These are phyloP conservation scores for Lachnellula willkommii DNA, from an alignment of 2,329 filamentous ascomycete species.

Conservation along the genomic window DNA sequence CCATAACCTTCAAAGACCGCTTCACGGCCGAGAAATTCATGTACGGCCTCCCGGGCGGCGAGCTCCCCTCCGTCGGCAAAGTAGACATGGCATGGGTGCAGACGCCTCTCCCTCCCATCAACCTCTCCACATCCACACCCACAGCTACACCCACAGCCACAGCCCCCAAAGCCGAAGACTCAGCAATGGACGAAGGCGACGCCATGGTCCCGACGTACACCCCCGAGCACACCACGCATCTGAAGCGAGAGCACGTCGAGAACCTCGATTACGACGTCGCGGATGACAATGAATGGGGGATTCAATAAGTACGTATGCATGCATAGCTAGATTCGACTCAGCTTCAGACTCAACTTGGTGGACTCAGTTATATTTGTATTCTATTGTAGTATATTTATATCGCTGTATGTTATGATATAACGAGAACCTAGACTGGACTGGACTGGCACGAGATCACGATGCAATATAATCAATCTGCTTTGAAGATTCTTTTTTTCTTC, in stretches of 20 bases:
- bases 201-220: slow-evolving; percentile 24
- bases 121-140: slow-evolving; percentile 1
- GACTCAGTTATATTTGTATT: slow-evolving; percentile 3
- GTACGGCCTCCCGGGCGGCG: slow-evolving; percentile 49
- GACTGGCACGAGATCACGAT: too few species aligned
- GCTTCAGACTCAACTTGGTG: neutral
- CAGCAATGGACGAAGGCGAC: slow-evolving; percentile 25
- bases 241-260: slow-evolving; percentile 17
- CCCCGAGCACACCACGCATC: slow-evolving; percentile 7
- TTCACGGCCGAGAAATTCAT: slow-evolving; percentile 67
- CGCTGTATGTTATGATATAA: neutral
- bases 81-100: slow-evolving; percentile 62
- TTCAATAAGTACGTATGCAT: slow-evolving; percentile 3
- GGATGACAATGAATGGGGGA: slow-evolving; percentile 35
- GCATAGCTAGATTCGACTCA: neutral
- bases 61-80: slow-evolving; percentile 58
- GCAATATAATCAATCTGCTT: too few species aligned
- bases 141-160: too few species aligned
- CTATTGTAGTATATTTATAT: neutral
- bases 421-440: neutral
- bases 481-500: too few species aligned
- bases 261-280: slow-evolving; percentile 39
- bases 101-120: slow-evolving; percentile 26
- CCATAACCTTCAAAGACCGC: slow-evolving; percentile 61
- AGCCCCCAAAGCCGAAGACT: slow-evolving; percentile 14